Percentiles rank a stretch among this genome's conserved stretches.
These are phyloP conservation scores for Mimosa bimucronata DNA, from an alignment of 306 rosid species.

Conservation along the genomic window DNA sequence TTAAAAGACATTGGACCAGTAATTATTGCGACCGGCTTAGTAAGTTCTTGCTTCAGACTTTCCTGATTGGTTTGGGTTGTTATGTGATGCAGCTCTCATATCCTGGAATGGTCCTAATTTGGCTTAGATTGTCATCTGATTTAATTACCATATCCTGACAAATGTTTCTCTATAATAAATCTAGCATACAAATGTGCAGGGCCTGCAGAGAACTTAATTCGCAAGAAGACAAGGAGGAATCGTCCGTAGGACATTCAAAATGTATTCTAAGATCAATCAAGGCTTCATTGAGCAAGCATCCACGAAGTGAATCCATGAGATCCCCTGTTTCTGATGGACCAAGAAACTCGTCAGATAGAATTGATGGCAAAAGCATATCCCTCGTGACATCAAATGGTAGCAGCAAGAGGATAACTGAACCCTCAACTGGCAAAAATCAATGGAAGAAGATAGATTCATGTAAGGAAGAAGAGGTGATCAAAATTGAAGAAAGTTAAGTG, in stretches of 20 bases:
- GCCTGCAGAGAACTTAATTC: constrained; percentile 58
- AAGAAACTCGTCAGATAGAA: constrained; percentile 71
- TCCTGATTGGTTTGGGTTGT: constrained; percentile 28
- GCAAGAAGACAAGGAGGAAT: constrained; percentile 63
- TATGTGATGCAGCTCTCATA: neutral
- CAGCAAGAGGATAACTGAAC: constrained; percentile 73
- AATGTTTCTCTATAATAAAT: constrained; percentile 22
- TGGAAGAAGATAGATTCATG: constrained; percentile 70
- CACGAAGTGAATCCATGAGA: constrained; percentile 71
- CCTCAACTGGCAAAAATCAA: constrained; percentile 52
- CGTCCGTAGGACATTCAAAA: constrained; percentile 76
- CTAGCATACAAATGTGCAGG: constrained; percentile 55
- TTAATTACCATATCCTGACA: constrained; percentile 17
- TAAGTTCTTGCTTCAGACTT: constrained; percentile 20
- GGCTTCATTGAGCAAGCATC: constrained; percentile 79
- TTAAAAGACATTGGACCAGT: neutral
- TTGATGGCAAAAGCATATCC: constrained; percentile 56
- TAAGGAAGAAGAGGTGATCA: constrained; percentile 79
- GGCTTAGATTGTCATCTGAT: constrained; percentile 28
- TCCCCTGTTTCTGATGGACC: constrained; percentile 82
- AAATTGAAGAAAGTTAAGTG: constrained; percentile 98
- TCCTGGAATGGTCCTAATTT: constrained; percentile 8
- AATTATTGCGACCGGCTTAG: neutral
- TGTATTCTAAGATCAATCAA: constrained; percentile 88
- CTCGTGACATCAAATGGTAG: constrained; percentile 56